These are phyloP conservation scores for Huntiella decipiens DNA, from an alignment of 2,329 filamentous ascomycete genomes.

Conservation along the genomic window DNA sequence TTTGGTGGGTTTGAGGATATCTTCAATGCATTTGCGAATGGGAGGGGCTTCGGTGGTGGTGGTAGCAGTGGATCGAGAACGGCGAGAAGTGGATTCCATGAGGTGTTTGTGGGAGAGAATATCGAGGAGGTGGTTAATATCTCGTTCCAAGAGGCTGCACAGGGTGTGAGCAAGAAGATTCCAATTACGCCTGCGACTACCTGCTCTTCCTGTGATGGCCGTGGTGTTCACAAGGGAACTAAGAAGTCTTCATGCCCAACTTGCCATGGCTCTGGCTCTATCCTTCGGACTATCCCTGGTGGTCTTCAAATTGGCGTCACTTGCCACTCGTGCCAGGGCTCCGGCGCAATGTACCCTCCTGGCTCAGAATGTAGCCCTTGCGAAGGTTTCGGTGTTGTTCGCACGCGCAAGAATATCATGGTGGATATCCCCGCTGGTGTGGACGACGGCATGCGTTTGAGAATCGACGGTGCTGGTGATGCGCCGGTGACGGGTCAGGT, in stretches of 20 bases:
- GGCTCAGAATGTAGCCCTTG: slow-evolving; percentile 69
- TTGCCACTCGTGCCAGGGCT: slow-evolving; percentile 63
- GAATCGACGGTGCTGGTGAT: slow-evolving; percentile 73
- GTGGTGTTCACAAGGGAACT: slow-evolving; percentile 64
- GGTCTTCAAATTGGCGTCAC: slow-evolving; percentile 94
- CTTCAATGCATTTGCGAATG: slow-evolving; percentile 64
- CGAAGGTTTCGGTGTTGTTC: slow-evolving; percentile 62
- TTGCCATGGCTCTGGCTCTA: slow-evolving; percentile 72
- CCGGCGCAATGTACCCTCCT: slow-evolving; percentile 54
- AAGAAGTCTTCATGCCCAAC: slow-evolving; percentile 54
- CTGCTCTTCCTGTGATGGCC: slow-evolving; percentile 69
- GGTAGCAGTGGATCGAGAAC: slow-evolving; percentile 22
- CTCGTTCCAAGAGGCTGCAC: slow-evolving; percentile 89
- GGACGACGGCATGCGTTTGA: slow-evolving; percentile 86
- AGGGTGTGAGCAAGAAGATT: slow-evolving; percentile 77
- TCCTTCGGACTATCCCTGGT: slow-evolving; percentile 75
- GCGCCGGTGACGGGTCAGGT: slow-evolving; percentile 57
- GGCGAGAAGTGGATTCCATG: slow-evolving; percentile 51
- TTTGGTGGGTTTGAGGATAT: slow-evolving; percentile 86
- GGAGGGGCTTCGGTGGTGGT: slow-evolving; percentile 35
- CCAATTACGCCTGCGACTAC: slow-evolving; percentile 61
- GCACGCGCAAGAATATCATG: slow-evolving; percentile 65
- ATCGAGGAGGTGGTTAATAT: slow-evolving; percentile 90
- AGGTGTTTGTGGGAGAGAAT: slow-evolving; percentile 81
- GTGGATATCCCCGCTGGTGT: slow-evolving; percentile 91